These are phyloP conservation scores for Pseudonitzschia multistriata DNA, from an alignment of 108 stramenopile species.

Conservation along the genomic window DNA sequence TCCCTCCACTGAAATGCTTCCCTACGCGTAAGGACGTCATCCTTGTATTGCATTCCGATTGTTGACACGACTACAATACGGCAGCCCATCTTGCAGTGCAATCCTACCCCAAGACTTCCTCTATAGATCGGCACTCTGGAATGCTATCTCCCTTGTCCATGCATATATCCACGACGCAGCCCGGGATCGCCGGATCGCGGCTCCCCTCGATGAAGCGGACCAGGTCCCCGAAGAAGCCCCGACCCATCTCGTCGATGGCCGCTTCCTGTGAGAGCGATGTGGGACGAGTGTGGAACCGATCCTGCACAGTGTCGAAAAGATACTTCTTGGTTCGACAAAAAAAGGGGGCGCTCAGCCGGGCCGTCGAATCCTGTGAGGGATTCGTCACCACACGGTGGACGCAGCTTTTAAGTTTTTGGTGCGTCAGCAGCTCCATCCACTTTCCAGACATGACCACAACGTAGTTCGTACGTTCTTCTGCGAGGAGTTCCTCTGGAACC, in stretches of 20 bases:
- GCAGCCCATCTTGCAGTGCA: too few relatives aligned
- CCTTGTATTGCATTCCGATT: too few relatives aligned
- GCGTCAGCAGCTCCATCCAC: constrained; percentile 36
- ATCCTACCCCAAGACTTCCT: not conserved
- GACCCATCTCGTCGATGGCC: not conserved
- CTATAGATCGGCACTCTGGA: not conserved
- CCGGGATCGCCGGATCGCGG: not conserved
- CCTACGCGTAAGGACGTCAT: too few relatives aligned
- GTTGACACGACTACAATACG: too few relatives aligned
- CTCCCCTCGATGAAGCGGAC: not conserved
- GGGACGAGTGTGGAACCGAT: not conserved
- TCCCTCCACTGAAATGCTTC: too few relatives aligned
- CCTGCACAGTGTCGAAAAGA: constrained; percentile 8
- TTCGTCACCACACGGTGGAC: constrained; percentile 31
- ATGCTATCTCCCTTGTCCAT: not conserved
- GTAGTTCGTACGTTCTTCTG: constrained; percentile 13
- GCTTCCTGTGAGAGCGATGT: not conserved
- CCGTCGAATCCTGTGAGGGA: too few relatives aligned
- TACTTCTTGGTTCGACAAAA: constrained; percentile 27
- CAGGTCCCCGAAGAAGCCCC: not conserved
- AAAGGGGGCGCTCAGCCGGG: constrained; percentile 38
- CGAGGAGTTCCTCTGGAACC: constrained; percentile 22
- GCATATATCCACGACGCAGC: not conserved
- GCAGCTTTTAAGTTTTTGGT: constrained; percentile 7
- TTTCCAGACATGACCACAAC: constrained; percentile 37